phyloP scores from a whole-genome alignment of 257 asterid genomes.

The Plantago ovata region DNA sequence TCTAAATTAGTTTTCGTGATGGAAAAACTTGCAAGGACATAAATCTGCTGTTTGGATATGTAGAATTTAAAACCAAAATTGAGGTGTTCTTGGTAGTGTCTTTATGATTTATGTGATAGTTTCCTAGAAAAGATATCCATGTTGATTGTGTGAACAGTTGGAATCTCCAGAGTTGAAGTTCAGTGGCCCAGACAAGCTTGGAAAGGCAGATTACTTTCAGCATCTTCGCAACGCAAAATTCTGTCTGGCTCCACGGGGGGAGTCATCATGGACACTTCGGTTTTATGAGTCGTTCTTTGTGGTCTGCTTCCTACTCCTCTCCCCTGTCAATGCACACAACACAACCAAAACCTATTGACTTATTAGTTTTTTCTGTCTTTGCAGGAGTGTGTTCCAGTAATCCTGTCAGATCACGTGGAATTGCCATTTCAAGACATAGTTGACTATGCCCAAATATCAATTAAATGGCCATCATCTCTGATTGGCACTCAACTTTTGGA shows the following conservation, averaged over 20 bases:
- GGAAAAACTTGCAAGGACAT: too few relatives aligned
- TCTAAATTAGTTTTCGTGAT: too few relatives aligned
- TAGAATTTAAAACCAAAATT: not conserved
- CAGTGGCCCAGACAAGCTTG: constrained; percentile 84
- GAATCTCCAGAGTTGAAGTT: constrained; percentile 98
- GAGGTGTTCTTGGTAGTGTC: constrained; percentile 3
- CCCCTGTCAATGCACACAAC: not conserved
- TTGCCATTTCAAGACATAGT: constrained; percentile 79
- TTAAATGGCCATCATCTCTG: constrained; percentile 84
- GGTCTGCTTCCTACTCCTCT: constrained; percentile 41
- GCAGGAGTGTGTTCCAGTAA: constrained; percentile 95
- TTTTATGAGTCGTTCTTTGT: constrained; percentile 95
- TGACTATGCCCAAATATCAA: constrained; percentile 75
- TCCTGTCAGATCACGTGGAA: constrained; percentile 88
- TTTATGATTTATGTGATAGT: constrained; percentile 19
- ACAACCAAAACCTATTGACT: constrained; percentile 8
- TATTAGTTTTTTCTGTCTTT: constrained; percentile 21
- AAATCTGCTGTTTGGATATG: not conserved
- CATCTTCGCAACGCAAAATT: constrained; percentile 93
- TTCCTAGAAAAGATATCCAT: constrained; percentile 35
- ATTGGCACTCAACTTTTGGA: constrained; percentile 70
- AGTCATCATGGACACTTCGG: constrained; percentile 99
- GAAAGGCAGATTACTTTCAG: constrained; percentile 69
- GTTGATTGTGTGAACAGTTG: constrained; percentile 80
- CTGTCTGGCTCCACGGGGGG: constrained; percentile 97